Evolutionary conservation across 225 moss, liverwort and hornwort species (phyloP).

Genomic region (Lunularia cruciata): DNA sequence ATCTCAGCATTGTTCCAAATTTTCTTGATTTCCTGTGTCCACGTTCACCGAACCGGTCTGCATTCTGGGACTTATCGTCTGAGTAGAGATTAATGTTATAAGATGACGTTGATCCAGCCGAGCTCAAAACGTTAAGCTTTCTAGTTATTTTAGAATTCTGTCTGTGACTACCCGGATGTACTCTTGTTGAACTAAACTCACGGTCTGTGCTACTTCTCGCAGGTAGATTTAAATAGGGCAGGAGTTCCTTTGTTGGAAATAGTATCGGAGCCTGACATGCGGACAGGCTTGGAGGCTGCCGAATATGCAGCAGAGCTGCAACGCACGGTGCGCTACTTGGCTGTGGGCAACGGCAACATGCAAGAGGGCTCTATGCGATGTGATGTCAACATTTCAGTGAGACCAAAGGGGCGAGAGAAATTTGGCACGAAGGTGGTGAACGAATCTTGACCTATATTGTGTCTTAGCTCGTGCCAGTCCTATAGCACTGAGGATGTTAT

Average conservation of each 20-base stretch:
- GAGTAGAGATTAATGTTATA: no score
- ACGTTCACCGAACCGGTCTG: no score
- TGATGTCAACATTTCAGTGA: conserved; percentile 96
- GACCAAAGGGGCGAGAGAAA: conserved; percentile 68
- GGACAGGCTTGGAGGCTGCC: conserved; percentile 90
- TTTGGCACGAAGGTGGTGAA: conserved; percentile 87
- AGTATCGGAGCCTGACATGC: conserved; percentile 99
- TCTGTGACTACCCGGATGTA: not conserved
- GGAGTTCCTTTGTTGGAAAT: conserved; percentile 95
- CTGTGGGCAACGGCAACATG: conserved; percentile 96
- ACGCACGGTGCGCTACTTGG: conserved; percentile 86
- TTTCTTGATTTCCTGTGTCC: no score
- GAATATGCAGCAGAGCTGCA: conserved; percentile 98
- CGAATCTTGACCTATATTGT: not conserved
- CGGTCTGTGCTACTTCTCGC: conserved; percentile 16
- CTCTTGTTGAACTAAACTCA: not conserved
- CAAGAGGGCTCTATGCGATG: conserved; percentile 98
- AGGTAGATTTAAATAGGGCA: conserved; percentile 98
- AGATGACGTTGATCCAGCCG: no score
- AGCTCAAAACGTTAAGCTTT: no score
- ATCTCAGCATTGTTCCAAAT: no score
- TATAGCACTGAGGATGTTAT: not conserved
- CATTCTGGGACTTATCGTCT: no score
- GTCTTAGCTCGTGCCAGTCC: not conserved
- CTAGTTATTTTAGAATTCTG: no score